Base-by-base conservation (phyloP, 116 monocot genomes). In the Trichopus zeylanicus region DNA sequence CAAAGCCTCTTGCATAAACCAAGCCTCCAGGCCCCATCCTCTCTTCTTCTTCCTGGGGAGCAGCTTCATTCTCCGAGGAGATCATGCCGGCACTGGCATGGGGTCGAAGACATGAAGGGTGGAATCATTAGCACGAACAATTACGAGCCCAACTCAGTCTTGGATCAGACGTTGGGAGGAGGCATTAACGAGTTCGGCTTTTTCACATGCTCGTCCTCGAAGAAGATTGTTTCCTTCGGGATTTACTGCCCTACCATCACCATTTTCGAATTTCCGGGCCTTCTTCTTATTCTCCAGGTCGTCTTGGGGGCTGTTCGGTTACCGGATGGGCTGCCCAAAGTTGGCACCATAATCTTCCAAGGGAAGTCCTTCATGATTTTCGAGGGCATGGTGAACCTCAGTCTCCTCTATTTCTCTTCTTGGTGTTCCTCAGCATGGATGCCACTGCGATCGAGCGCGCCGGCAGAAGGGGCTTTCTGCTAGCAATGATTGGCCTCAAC, bases 331-430 rank as follows among this genome's bases (percentile, higher is more conserved):
- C 34, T 26, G 26, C 29, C 27, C 1, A 34, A 15, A 0, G 38
- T 61, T 23, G 53, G 56, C 21, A 26, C 56, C 7, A 13, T 23
- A 25, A 8, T 67, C 3, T 74, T 74, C 62, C 67, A 56, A 12
- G 9, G 28, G 0, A 57, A 31, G 42, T 60, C 48, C 27, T 35
- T 46, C 5, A 33, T 66, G 1, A 59, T 33, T 5, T n/a, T 67
- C 5, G 67, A 74, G 7, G 67, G 55, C 0, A 16, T 56, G 33
- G 67, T 56, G 18, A 46, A 62, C 56, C 48, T 74, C 8, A 67
- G 74, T 7, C 34, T 74, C 21, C n/a, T 74, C 33, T 74, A 56
- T 62, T 74, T 74, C 67, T 74, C 29, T 74, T 74, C 51, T 21
- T 62, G 7, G 67, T 74, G 0, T 67, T 67, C 7, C 48, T 74